phyloP scores from a whole-genome alignment of 1,139 yeast genomes.

The Suhomyces coccinellae region DNA sequence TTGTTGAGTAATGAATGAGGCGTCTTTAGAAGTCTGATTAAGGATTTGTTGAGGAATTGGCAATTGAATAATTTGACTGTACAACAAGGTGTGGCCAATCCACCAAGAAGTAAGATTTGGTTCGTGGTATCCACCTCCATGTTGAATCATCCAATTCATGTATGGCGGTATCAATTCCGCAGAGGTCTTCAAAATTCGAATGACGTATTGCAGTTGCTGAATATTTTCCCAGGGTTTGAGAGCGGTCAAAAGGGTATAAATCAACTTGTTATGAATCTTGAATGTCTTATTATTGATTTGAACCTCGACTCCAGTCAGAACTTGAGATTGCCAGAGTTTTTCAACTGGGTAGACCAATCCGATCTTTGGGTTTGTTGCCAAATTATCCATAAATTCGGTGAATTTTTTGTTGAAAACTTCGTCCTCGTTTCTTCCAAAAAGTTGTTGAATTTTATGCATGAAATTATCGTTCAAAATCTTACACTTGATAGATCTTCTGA shows the following conservation, averaged over 20 bases:
- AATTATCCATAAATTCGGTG: conserved; percentile 50
- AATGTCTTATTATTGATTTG: conserved; percentile 49
- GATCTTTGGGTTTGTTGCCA: conserved; percentile 46
- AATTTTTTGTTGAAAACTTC: conserved; percentile 27
- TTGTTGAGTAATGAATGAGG: conserved; percentile 16
- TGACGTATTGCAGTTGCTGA: conserved; percentile 56
- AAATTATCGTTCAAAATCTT: conserved; percentile 79
- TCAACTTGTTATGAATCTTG: conserved; percentile 63
- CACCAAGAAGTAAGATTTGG: conserved; percentile 79
- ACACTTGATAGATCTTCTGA: conserved; percentile 69
- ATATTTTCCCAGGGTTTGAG: conserved; percentile 83
- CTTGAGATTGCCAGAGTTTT: conserved; percentile 48
- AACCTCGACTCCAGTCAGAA: conserved; percentile 29
- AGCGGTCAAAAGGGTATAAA: conserved; percentile 60
- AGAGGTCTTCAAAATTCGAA: conserved; percentile 50
- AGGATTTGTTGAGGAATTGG: conserved; percentile 32
- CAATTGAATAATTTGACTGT: conserved; percentile 57
- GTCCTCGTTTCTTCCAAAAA: conserved; percentile 43
- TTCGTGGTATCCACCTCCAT: conserved; percentile 62
- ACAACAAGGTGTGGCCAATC: conserved; percentile 69
- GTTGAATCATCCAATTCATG: conserved; percentile 52
- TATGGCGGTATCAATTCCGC: conserved; percentile 81
- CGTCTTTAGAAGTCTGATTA: conserved; percentile 9
- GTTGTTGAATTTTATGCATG: conserved; percentile 54
- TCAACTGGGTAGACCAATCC: conserved; percentile 69